Conservation (phyloP, 2,329 filamentous ascomycete species). For the Ceratocystis cacaofunesta region DNA sequence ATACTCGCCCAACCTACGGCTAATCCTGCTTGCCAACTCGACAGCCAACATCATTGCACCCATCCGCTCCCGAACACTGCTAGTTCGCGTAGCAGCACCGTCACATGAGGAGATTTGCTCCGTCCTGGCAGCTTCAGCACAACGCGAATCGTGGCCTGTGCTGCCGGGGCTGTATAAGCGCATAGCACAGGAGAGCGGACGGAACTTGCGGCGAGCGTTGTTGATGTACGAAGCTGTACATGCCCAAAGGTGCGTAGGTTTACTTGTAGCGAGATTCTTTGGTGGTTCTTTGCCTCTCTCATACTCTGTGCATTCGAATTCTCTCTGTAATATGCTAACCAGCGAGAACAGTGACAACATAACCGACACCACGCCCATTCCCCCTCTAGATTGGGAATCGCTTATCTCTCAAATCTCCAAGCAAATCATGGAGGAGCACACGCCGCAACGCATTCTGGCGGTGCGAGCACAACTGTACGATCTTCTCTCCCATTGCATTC, state of each 20-base stretch:
- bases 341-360: constrained; percentile 59
- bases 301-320: neutral
- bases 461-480: constrained; percentile 94
- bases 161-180: constrained; percentile 62
- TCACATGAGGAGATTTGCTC: constrained; percentile 70
- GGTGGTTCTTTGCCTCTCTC: neutral
- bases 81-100: constrained; percentile 83
- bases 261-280: neutral
- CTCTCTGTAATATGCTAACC: constrained; percentile 12
- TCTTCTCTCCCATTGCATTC: constrained; percentile 91
- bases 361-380: constrained; percentile 73
- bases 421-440: constrained; percentile 85
- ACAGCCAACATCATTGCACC: constrained; percentile 99
- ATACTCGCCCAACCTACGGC: constrained; percentile 83
- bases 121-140: constrained; percentile 54
- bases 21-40: constrained; percentile 88
- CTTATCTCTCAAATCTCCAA: constrained; percentile 79
- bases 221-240: constrained; percentile 97
- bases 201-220: constrained; percentile 77
- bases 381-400: constrained; percentile 92
- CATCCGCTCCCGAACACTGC: constrained; percentile 77
- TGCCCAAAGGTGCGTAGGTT: constrained; percentile 70
- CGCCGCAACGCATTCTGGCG: constrained; percentile 73
- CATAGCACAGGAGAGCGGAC: constrained; percentile 78
- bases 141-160: constrained; percentile 71